These are phyloP conservation scores for Arthrobotrys sinensis DNA, from an alignment of 2,329 filamentous ascomycete species.

Conservation along the genomic window DNA sequence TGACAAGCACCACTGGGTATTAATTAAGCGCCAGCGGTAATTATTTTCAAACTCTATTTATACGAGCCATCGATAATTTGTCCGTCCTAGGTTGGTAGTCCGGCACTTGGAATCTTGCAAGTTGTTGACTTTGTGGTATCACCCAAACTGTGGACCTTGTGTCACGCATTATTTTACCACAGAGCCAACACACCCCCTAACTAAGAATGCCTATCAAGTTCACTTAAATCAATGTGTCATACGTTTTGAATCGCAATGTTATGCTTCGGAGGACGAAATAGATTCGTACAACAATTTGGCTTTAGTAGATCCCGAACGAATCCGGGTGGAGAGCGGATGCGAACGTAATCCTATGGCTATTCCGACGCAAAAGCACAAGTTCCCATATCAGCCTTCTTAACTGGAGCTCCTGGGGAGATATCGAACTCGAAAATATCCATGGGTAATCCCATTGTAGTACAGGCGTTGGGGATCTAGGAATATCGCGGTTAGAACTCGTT, in stretches of 20 bases:
- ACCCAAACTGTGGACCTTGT: background rate
- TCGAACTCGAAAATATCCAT: slow-evolving; percentile 98
- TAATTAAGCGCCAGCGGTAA: no score
- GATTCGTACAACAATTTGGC: no score
- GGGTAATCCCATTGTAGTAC: slow-evolving; percentile 87
- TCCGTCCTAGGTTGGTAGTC: no score
- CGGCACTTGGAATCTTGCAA: background rate
- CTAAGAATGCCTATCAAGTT: background rate
- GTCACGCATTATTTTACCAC: slow-evolving; percentile 3
- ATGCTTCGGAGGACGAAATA: no score
- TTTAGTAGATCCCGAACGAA: no score
- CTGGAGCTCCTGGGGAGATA: slow-evolving; percentile 78
- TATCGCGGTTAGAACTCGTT: no score
- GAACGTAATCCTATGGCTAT: no score
- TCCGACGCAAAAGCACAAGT: slow-evolving; percentile 73
- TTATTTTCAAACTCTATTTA: no score
- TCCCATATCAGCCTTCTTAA: slow-evolving; percentile 78
- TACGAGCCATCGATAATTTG: no score
- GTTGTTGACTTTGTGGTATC: slow-evolving; percentile 26
- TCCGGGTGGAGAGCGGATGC: no score
- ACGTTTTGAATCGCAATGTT: no score
- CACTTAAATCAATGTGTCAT: no score
- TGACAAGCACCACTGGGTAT: background rate
- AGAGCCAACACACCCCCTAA: background rate
- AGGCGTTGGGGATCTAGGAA: slow-evolving; percentile 82